These are phyloP conservation scores for Durio zibethinus DNA, from an alignment of 345 rosid species.

Conservation along the genomic window DNA sequence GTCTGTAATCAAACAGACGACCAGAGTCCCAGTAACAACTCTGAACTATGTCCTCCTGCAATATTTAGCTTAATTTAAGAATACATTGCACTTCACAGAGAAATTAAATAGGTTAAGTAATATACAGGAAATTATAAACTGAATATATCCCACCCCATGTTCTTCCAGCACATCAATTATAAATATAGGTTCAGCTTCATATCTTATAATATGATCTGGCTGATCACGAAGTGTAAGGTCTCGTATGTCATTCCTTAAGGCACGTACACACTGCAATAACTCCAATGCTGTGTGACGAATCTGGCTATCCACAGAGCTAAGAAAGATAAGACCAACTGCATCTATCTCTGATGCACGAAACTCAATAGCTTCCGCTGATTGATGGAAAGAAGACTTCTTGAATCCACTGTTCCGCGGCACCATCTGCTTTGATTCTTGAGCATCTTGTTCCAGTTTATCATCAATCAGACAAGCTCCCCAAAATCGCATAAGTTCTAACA, in stretches of 20 bases:
- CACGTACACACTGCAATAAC: slow-evolving; percentile 91
- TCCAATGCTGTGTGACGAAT: slow-evolving; percentile 95
- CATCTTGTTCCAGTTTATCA: slow-evolving; percentile 49
- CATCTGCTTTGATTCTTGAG: slow-evolving; percentile 45
- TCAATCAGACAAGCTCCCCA: slow-evolving; percentile 94
- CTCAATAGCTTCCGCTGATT: slow-evolving; percentile 66
- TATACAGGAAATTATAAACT: slow-evolving; percentile 15
- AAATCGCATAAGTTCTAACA: slow-evolving; percentile 96
- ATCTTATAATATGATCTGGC: slow-evolving; percentile 56
- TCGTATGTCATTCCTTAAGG: slow-evolving; percentile 83
- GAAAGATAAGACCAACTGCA: slow-evolving; percentile 96
- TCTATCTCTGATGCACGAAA: slow-evolving; percentile 89
- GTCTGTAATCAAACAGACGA: slow-evolving; percentile 82
- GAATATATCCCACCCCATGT: slow-evolving; percentile 68
- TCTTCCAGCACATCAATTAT: slow-evolving; percentile 95
- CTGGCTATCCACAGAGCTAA: slow-evolving; percentile 93
- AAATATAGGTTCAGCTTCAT: slow-evolving; percentile 84
- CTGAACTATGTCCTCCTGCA: slow-evolving; percentile 96
- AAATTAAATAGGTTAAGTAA: slow-evolving; percentile 10
- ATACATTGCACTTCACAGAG: slow-evolving; percentile 13
- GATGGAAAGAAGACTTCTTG: slow-evolving; percentile 70
- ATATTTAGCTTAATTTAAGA: slow-evolving; percentile 20
- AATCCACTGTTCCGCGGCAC: slow-evolving; percentile 54
- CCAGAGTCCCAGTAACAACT: slow-evolving; percentile 96
- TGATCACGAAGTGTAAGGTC: slow-evolving; percentile 57